Base-by-base conservation (phyloP, 805 yeast genomes). In the Wickerhamiella nectarea region DNA sequence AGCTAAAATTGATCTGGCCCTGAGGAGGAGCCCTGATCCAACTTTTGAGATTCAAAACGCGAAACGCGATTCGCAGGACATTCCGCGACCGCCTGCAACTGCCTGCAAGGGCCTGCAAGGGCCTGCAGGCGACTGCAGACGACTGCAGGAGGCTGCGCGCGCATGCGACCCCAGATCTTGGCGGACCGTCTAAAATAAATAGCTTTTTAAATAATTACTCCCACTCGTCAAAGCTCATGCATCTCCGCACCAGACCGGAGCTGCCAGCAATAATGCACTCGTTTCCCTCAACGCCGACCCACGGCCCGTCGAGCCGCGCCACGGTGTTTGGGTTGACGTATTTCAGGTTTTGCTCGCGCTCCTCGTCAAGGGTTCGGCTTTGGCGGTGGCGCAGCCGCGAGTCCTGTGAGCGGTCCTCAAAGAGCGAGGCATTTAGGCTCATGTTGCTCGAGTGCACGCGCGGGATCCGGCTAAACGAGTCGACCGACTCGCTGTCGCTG, bases 291-390 rank as follows among this genome's bases (percentile, higher is more conserved):
- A 78, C 65, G 1, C 62, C 80, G 26, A 87, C 66, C 74, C 93
- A 74, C 0, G 97, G 95, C 0, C 94, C 94, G 50, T 85, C 95
- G 36, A 89, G 62, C 4, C 74, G 72, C 40, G 71, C 73, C 0
- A 78, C 68, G 51, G 84, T 61, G 50, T 74, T 74, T 2, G 95
- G 95, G 59, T 83, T 87, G 37, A 76, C 78, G 53, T 86, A 89
- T 6, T 75, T 75, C 50, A 75, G 80, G 52, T 76, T 68, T 36
- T 70, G 56, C 56, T 85, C 94, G 47, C 94, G 68, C 41, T 77
- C 65, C 57, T 84, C 94, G 57, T 84, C 94, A 29, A 84, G 68
- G 0, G 94, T 84, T 48, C 66, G 66, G 12, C 64, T 55, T 17
- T 48, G 51, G 28, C 52, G 49, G 26, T 55, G 50, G 60, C 33